Base-by-base conservation (phyloP, 768 basidiomycete species). In the Phlebiopsis gigantea region DNA sequence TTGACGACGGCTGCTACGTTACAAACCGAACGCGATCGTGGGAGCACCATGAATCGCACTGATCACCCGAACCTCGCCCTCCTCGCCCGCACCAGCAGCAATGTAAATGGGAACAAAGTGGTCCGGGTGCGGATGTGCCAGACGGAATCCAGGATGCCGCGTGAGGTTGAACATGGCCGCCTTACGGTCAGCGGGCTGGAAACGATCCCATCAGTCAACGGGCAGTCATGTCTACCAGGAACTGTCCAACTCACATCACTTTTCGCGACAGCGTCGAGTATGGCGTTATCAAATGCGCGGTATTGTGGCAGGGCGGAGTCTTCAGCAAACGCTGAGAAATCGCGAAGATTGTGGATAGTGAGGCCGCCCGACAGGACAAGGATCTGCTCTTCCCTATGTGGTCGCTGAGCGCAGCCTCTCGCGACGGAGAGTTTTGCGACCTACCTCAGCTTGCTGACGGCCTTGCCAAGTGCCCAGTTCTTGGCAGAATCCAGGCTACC, bases 21-120 rank as follows among this genome's bases (percentile, higher is more conserved):
- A 82, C 46, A 81, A 54, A 9, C 83, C 85, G 69, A 89, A 89
- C 42, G 82, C 85, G 59, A 86, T 73, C 15, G 86, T 83, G n/a
- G 81, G 78, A 17, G 78, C 73, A 4, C 84, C 85, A 62, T 83
- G 83, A 51, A 79, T 62, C 29, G 77, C 79, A 31, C 73, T 70
- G 25, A 88, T 55, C 9, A 84, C 73, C 62, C 69, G 73, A 7
- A 76, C 76, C 30, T 74, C 71, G 1, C 80, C 83, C 5, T 74
- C 76, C 43, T 81, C 85, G 8, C 83, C 85, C 7, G 87, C 90
- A 2, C 87, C 90, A 2, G 82, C 85, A 3, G 85, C 88, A 42
- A 91, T 75, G 66, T 90, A 89, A 15, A 93, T 60, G 9, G 91
- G 90, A 15, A 92, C 75, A 63, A 93, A 89, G 65, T 93, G 90